phyloP scores from a whole-genome alignment of 2,329 filamentous ascomycete genomes.

The Mariannaea elegans region DNA sequence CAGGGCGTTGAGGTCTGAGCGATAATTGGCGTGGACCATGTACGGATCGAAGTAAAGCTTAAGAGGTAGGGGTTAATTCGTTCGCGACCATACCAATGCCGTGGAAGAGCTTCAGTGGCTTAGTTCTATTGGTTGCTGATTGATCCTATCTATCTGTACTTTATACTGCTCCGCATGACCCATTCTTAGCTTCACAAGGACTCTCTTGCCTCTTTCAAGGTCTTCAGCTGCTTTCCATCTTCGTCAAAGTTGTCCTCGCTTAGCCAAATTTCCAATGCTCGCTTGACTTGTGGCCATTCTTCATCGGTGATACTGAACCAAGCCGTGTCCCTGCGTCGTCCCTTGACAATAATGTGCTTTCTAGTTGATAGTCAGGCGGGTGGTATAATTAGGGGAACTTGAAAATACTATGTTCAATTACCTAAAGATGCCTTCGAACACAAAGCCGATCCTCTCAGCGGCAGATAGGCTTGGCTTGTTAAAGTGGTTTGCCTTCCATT shows the following conservation, averaged over 20 bases:
- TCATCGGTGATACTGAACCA: slow-evolving; percentile 68
- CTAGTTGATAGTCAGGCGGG: slow-evolving; percentile 24
- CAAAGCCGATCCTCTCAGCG: slow-evolving; percentile 66
- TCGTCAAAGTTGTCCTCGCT: slow-evolving; percentile 63
- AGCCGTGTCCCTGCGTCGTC: slow-evolving; percentile 64
- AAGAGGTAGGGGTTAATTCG: too few relatives aligned
- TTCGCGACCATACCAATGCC: too few relatives aligned
- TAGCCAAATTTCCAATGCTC: slow-evolving; percentile 64
- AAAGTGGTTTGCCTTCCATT: slow-evolving; percentile 71
- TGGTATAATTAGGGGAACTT: rapidly evolving
- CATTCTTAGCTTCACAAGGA: background rate
- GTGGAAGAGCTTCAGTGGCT: too few relatives aligned
- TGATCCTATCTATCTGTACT: too few relatives aligned
- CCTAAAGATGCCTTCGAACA: slow-evolving; percentile 67
- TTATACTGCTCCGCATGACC: too few relatives aligned
- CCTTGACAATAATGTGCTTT: slow-evolving; percentile 68
- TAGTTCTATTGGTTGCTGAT: too few relatives aligned
- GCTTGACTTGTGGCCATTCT: slow-evolving; percentile 63
- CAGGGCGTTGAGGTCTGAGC: too few relatives aligned
- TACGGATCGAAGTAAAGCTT: too few relatives aligned
- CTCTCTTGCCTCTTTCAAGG: slow-evolving; percentile 47
- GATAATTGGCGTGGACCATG: too few relatives aligned
- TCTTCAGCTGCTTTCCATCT: slow-evolving; percentile 59
- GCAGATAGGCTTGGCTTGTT: slow-evolving; percentile 64
- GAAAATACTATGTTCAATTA: slow-evolving; percentile 21